phyloP scores from a whole-genome alignment of 768 basidiomycete species.

The Mycena maculata region DNA sequence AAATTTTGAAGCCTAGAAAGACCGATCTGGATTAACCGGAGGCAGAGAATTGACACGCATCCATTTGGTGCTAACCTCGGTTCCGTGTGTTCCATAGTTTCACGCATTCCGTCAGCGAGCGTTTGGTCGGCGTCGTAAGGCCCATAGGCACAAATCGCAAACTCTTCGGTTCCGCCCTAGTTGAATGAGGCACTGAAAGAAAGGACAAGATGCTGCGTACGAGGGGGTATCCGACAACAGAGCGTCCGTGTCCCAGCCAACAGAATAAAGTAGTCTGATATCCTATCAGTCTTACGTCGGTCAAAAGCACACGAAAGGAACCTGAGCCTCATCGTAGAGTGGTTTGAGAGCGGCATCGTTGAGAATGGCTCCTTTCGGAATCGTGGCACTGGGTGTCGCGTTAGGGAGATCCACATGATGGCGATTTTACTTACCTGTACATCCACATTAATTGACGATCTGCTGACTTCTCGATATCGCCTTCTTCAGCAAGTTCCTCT shows the following conservation, averaged over 20 bases:
- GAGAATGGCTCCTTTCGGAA: background rate
- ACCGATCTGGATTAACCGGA: background rate
- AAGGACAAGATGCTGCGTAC: background rate
- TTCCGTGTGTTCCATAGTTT: background rate
- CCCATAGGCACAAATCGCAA: background rate
- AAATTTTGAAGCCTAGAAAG: background rate
- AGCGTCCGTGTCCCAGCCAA: slow-evolving; percentile 4
- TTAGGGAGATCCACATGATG: background rate
- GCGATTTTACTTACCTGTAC: slow-evolving; percentile 4
- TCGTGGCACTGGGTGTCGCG: background rate
- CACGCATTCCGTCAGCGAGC: background rate
- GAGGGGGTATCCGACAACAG: background rate
- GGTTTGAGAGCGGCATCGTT: background rate
- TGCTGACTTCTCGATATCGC: background rate
- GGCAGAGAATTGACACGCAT: background rate
- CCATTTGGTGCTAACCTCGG: background rate
- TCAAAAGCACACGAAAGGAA: background rate
- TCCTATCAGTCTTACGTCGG: background rate
- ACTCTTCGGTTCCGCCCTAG: background rate
- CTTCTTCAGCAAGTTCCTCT: no score
- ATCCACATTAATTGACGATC: slow-evolving; percentile 12
- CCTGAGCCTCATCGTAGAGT: background rate
- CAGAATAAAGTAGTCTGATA: background rate
- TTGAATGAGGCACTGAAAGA: background rate
- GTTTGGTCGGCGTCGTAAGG: background rate